Conservation (phyloP, 1,139 yeast species). For the Zygoascus hellenicus region DNA sequence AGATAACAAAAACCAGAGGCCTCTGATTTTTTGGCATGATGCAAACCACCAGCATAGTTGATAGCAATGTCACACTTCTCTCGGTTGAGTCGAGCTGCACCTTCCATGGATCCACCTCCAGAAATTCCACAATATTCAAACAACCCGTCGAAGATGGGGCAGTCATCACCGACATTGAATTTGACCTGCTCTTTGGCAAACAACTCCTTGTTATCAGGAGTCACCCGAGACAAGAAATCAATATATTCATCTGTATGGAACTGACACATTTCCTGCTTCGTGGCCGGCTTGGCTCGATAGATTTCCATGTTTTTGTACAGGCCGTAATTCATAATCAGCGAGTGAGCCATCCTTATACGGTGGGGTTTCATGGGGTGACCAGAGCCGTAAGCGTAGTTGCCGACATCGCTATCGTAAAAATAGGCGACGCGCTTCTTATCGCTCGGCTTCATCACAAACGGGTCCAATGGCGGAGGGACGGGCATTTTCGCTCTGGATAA, state of each 20-base stretch:
- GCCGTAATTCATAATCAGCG: conserved; percentile 94
- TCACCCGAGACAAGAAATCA: conserved; percentile 85
- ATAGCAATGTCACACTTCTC: conserved; percentile 95
- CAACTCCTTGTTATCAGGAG: conserved; percentile 90
- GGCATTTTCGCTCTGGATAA: conserved; percentile 15
- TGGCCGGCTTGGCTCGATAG: conserved; percentile 94
- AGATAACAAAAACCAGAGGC: conserved; percentile 96
- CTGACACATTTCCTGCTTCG: conserved; percentile 97
- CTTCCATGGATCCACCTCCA: conserved; percentile 97
- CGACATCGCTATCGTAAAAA: conserved; percentile 79
- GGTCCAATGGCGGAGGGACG: conserved; percentile 47
- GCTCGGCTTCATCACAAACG: conserved; percentile 49
- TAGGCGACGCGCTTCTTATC: conserved; percentile 61
- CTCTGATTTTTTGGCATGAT: conserved; percentile 93
- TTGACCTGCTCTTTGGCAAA: conserved; percentile 89
- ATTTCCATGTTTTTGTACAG: conserved; percentile 96
- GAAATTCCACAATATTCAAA: conserved; percentile 91
- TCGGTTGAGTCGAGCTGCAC: conserved; percentile 85
- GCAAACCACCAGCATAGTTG: conserved; percentile 96
- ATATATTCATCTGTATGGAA: conserved; percentile 97
- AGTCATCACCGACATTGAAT: conserved; percentile 95
- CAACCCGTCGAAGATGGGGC: conserved; percentile 94
- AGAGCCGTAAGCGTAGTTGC: conserved; percentile 96
- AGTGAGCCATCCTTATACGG: conserved; percentile 97
- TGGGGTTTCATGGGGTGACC: conserved; percentile 99